Evolutionary conservation across 169 alveolate species (phyloP), one percentile per base, ranked within the genome.

Genomic region (Eimeria mitis): DNA sequence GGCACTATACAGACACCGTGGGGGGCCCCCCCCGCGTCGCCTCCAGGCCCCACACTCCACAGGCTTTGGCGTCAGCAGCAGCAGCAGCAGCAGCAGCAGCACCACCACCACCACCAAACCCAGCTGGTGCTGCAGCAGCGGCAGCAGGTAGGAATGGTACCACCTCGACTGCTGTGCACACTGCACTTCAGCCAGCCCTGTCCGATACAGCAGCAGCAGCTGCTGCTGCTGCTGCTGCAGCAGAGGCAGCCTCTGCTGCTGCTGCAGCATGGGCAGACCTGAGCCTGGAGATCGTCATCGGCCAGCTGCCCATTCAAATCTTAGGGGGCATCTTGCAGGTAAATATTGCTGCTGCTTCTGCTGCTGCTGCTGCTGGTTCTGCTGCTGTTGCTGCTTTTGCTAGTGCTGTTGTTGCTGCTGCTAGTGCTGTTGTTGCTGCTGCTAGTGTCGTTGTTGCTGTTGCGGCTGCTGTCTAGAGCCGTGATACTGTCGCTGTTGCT

Each of bases 231-330:
- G 13, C 49, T 31, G 78, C 78, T 9, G 49, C 78, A 21, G 79
- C 78, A 31, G 91, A 78, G 14, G 78, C 61, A 16, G 61, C 78
- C 34, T 78, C 78, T 0, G 91, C 75, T 2, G 91, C 91, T 23
- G 79, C 91, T 28, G 91, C 91, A 37, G 61, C 59, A 21, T 54
- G 59, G 40, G 76, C 65, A 23, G 78, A 83, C 28, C 19, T 83
- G 7, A n/a, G 90, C 40, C 8, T 83, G 13, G 54, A 83, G 75
- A 40, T 68, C 9, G 90, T 83, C 40, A 56, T 83, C 52, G 73
- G 52, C 16, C 90, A 83, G 34, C 70, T 83, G n/a, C 90, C 90
- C 44, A 54, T 56, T 52, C 75, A 49, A 37, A 31, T 37, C 52
- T 28, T 83, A 19, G 90, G 75, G 40, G 73, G 31, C 40, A 44